A percentile compares a stretch with the other conserved stretches of the same genome.
Conservation (phyloP, 2,329 filamentous ascomycete genomes). For the Coleophoma cylindrospora region DNA sequence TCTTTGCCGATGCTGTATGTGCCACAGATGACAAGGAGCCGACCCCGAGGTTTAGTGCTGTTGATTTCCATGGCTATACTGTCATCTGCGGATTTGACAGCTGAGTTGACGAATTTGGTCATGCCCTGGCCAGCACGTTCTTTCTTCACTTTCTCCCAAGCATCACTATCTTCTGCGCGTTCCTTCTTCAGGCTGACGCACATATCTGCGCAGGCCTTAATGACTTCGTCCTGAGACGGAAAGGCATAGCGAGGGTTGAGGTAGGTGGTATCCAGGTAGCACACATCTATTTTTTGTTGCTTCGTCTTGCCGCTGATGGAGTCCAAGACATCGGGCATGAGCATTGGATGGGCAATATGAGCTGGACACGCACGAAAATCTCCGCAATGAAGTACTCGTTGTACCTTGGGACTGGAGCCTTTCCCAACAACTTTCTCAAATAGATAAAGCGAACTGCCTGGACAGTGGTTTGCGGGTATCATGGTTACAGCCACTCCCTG, state of each 20-base stretch:
- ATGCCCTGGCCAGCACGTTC: conserved; percentile 52
- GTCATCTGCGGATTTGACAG: conserved; percentile 19
- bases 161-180: conserved; percentile 48
- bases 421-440: conserved; percentile 75
- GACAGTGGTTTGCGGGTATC: conserved; percentile 95
- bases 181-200: conserved; percentile 73
- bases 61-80: conserved; percentile 16
- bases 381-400: conserved; percentile 88
- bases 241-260: conserved; percentile 94
- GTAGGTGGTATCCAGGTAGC: conserved; percentile 97
- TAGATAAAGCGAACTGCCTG: conserved; percentile 87
- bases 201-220: conserved; percentile 80
- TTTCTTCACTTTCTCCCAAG: conserved; percentile 51
- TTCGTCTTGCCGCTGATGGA: conserved; percentile 62
- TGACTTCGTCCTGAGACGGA: conserved; percentile 82
- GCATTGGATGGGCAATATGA: conserved; percentile 75
- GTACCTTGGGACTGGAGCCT: conserved; percentile 53
- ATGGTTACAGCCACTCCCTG: conserved; percentile 84
- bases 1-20: conserved; percentile 99
- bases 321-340: conserved; percentile 72
- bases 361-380: conserved; percentile 89
- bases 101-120: conserved; percentile 49
- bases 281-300: conserved; percentile 88
- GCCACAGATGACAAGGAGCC: conserved; percentile 85
- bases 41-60: conserved; percentile 43